These are phyloP conservation scores for Coffea eugenioides DNA, from an alignment of 257 asterid species.

Conservation along the genomic window DNA sequence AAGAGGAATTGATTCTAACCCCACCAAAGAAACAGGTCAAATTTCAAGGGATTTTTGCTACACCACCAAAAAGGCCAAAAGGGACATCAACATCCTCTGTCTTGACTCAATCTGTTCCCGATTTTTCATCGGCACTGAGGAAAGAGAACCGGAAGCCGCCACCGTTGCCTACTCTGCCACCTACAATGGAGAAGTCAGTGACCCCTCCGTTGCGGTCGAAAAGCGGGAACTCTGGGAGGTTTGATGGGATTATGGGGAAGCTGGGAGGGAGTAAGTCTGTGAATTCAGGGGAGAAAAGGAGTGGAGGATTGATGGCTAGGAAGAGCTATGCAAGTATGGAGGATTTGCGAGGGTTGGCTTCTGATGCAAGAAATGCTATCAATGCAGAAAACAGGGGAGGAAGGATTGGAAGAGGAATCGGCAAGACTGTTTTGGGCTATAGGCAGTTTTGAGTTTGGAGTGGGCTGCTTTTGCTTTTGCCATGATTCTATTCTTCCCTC, in stretches of 20 bases:
- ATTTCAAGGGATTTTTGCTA: slow-evolving; percentile 41
- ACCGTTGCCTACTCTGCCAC: slow-evolving; percentile 30
- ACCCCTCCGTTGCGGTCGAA: slow-evolving; percentile 57
- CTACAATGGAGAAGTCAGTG: slow-evolving; percentile 47
- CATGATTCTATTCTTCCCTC: background rate
- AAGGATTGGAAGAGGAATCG: slow-evolving; percentile 34
- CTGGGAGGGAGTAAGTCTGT: slow-evolving; percentile 64
- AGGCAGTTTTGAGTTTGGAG: slow-evolving; percentile 41
- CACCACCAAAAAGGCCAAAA: slow-evolving; percentile 57
- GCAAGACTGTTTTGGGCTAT: slow-evolving; percentile 47
- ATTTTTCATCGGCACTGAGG: slow-evolving; percentile 68
- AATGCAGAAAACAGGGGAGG: slow-evolving; percentile 47
- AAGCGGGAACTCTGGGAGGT: slow-evolving; percentile 36
- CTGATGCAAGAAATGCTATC: slow-evolving; percentile 52
- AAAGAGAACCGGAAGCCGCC: slow-evolving; percentile 89
- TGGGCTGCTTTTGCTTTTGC: background rate
- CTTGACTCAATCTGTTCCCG: slow-evolving; percentile 84
- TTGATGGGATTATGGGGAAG: slow-evolving; percentile 47
- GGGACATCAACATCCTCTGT: slow-evolving; percentile 41
- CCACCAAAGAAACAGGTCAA: slow-evolving; percentile 77
- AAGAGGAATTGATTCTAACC: slow-evolving; percentile 32
- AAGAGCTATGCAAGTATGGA: slow-evolving; percentile 79
- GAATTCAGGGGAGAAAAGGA: slow-evolving; percentile 68
- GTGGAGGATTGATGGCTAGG: slow-evolving; percentile 64
- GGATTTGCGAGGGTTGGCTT: slow-evolving; percentile 59